These are phyloP conservation scores for Cicer bijugum DNA, from an alignment of 306 rosid species.

Conservation along the genomic window DNA sequence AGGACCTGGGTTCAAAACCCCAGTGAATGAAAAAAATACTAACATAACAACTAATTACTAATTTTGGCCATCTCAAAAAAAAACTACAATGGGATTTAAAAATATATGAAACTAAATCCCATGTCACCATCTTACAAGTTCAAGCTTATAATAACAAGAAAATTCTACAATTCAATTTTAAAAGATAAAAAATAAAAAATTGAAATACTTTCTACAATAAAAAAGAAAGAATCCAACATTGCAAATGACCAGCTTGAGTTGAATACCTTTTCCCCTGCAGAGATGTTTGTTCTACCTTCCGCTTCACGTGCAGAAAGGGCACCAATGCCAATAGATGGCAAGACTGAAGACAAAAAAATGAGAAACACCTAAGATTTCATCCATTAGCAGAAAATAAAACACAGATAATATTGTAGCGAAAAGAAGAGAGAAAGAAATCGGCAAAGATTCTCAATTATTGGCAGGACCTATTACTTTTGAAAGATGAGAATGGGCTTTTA, in stretches of 20 bases:
- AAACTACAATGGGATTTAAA: neutral
- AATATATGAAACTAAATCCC: constrained; percentile 21
- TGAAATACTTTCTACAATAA: constrained; percentile 16
- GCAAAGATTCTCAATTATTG: neutral
- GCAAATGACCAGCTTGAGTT: constrained; percentile 26
- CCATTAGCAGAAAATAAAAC: constrained; percentile 31
- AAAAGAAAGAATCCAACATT: constrained; percentile 22
- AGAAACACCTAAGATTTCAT: constrained; percentile 36
- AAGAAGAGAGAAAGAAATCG: constrained; percentile 4
- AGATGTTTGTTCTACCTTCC: constrained; percentile 88
- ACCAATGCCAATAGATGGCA: constrained; percentile 93
- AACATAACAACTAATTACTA: too few species aligned
- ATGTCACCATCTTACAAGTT: constrained; percentile 28
- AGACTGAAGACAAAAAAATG: constrained; percentile 62
- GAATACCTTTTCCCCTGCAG: constrained; percentile 91
- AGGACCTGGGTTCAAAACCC: too few species aligned
- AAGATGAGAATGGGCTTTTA: neutral
- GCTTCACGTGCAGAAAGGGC: constrained; percentile 95
- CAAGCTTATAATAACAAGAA: constrained; percentile 35
- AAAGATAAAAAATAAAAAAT: constrained; percentile 29
- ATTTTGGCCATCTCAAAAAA: too few species aligned
- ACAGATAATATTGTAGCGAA: constrained; percentile 15
- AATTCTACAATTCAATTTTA: constrained; percentile 20
- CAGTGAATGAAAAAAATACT: too few species aligned
- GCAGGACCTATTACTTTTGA: constrained; percentile 9